Base-by-base conservation (phyloP, 306 rosid genomes). In the Acacia melanoxylon region DNA sequence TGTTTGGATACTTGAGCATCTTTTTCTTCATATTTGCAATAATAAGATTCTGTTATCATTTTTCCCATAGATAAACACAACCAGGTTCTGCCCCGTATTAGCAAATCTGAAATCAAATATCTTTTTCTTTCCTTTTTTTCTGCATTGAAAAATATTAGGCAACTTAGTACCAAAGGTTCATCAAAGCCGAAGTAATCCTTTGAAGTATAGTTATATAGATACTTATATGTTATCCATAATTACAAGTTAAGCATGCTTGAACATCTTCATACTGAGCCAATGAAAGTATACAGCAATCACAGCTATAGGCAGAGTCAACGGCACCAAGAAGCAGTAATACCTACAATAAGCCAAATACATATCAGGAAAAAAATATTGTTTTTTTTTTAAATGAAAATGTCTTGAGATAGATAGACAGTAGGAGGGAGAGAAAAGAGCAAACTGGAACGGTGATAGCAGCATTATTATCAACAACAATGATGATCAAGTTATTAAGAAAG, bases 231-330 rank as follows among this genome's bases (percentile, higher is more conserved):
- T 48, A 48, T 48, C 51, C 41, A 51, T 2, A 54, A 54, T 54
- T 25, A 58, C 29, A 67, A 66, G 68, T 88, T 85, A 94, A 29
- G 98, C 98, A 74, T 95, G 97, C 80, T 93, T 93, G 89, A 93
- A 95, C 89, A 95, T 54, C 82, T 95, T 95, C 97, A 95, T 93
- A 88, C 92, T 85, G 77, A 95, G 97, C 98, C 97, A 93, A 80
- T 91, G 97, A 72, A 93, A 91, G 84, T 95, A 95, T 29, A 93
- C 94, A 79, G 97, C 89, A 58, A 91, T 93, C 77, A 93, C 66
- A 48, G 91, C 87, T 42, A 93, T 91, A 51, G 97, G 97, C 17
- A 93, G 87, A 69, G 93, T 95, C 92, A 93, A 82, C 15, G 98
- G 98, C 91, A 93, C 90, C 72, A 95, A 85, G 88, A 95, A 89